phyloP scores from a whole-genome alignment of 208 protist genomes.

The Acanthamoeba lenticulata region DNA sequence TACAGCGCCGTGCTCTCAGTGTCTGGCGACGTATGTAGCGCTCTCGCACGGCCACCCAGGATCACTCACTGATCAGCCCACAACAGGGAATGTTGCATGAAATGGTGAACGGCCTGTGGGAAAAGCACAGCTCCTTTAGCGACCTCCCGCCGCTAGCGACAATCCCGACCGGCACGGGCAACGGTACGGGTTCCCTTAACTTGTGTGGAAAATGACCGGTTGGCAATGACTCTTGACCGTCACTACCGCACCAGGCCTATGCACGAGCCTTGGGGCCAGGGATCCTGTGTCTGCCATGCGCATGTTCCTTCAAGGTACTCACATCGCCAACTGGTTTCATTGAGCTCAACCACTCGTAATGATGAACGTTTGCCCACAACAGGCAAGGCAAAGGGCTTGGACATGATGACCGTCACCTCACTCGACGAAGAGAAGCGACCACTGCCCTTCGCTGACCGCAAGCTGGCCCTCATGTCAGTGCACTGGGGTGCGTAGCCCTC shows the following conservation, averaged over 20 bases:
- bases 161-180: neutral
- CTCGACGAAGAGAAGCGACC: neutral
- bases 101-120: slow-evolving; percentile 39
- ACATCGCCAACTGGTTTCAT: neutral
- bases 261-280: neutral
- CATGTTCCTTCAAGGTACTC: slow-evolving; percentile 8
- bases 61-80: neutral
- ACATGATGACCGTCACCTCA: slow-evolving; percentile 24
- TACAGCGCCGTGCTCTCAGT: slow-evolving; percentile 38
- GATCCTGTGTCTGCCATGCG: neutral
- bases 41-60: neutral
- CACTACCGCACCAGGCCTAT: neutral
- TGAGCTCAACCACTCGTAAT: too few species aligned
- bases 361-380: neutral
- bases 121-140: neutral
- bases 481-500: neutral
- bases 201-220: neutral
- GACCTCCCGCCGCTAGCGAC: neutral
- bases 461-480: slow-evolving; percentile 41
- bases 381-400: neutral
- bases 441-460: neutral
- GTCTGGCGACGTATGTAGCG: neutral
- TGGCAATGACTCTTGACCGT: too few species aligned
- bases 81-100: slow-evolving; percentile 25
- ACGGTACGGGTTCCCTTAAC: neutral